These are phyloP conservation scores for Dactylellina drechsleri DNA, from an alignment of 2,329 filamentous ascomycete species.

Conservation along the genomic window DNA sequence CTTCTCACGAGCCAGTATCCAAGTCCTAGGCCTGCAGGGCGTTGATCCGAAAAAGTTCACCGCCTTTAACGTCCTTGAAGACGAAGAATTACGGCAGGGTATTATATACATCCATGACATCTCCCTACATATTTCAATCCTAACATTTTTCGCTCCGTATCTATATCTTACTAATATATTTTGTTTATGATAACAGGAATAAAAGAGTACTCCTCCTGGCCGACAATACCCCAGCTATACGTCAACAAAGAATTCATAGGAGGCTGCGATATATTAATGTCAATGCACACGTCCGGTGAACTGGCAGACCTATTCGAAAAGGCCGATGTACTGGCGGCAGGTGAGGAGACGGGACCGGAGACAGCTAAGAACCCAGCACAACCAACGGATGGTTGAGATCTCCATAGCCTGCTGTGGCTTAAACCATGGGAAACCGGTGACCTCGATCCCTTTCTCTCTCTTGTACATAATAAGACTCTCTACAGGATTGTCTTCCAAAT, in stretches of 20 bases:
- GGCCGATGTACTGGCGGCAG: slow-evolving; percentile 81
- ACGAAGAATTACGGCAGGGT: slow-evolving; percentile 85
- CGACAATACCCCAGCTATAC: slow-evolving; percentile 96
- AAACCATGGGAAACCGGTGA: no score
- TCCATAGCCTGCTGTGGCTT: no score
- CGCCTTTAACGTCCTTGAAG: slow-evolving; percentile 97
- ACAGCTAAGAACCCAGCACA: slow-evolving; percentile 10
- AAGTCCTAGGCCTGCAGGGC: slow-evolving; percentile 92
- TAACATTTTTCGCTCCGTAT: background rate
- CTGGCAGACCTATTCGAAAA: slow-evolving; percentile 90
- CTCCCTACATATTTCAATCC: slow-evolving; percentile 32
- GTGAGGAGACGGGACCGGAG: slow-evolving; percentile 63
- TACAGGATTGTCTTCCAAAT: no score
- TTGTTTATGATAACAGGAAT: slow-evolving; percentile 72
- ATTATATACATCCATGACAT: slow-evolving; percentile 57
- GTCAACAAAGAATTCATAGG: slow-evolving; percentile 95
- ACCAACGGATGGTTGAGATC: slow-evolving; percentile 16
- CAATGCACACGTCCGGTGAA: slow-evolving; percentile 96
- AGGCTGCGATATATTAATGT: slow-evolving; percentile 95
- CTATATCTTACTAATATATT: slow-evolving; percentile 2
- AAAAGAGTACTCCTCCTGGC: slow-evolving; percentile 99
- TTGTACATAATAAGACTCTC: no score
- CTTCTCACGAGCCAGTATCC: slow-evolving; percentile 92
- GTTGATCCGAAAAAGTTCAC: slow-evolving; percentile 95
- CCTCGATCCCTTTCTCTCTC: no score